phyloP scores from a whole-genome alignment of 257 asterid genomes.

The Salvia rosmarinus region DNA sequence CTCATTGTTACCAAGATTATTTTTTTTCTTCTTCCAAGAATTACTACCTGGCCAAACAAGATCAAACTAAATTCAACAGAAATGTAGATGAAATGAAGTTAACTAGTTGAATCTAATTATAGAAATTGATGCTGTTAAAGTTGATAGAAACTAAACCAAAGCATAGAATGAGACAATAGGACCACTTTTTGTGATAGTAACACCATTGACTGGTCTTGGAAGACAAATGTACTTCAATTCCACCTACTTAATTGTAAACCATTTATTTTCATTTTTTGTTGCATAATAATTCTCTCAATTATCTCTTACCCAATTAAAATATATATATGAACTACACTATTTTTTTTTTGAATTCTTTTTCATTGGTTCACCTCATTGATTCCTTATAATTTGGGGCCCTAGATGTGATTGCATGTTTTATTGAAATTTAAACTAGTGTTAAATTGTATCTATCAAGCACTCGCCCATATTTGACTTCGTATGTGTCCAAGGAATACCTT shows the following conservation, averaged over 20 bases:
- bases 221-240: slow-evolving; percentile 28
- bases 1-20: too few species aligned
- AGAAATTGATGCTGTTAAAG: slow-evolving; percentile 6
- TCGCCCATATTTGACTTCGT: slow-evolving; percentile 41
- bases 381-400: slow-evolving; percentile 30
- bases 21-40: too few species aligned
- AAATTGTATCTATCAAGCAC: slow-evolving; percentile 38
- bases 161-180: slow-evolving; percentile 25
- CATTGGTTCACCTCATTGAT: slow-evolving; percentile 36
- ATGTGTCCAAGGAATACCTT: slow-evolving; percentile 45
- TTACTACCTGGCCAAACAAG: too few species aligned
- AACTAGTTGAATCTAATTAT: slow-evolving; percentile 19
- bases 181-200: slow-evolving; percentile 42
- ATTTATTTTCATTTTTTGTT: not conserved
- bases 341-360: slow-evolving; percentile 8
- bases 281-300: slow-evolving; percentile 12
- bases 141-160: slow-evolving; percentile 16
- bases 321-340: not conserved
- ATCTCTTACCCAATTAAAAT: slow-evolving; percentile 13
- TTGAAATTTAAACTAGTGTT: slow-evolving; percentile 14
- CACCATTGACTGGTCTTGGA: slow-evolving; percentile 37
- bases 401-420: slow-evolving; percentile 31
- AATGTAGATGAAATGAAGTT: too few species aligned
- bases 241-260: slow-evolving; percentile 3
- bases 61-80: too few species aligned